Conservation (phyloP, 495 filamentous ascomycete genomes). For the Talaromyces stipitatus region DNA sequence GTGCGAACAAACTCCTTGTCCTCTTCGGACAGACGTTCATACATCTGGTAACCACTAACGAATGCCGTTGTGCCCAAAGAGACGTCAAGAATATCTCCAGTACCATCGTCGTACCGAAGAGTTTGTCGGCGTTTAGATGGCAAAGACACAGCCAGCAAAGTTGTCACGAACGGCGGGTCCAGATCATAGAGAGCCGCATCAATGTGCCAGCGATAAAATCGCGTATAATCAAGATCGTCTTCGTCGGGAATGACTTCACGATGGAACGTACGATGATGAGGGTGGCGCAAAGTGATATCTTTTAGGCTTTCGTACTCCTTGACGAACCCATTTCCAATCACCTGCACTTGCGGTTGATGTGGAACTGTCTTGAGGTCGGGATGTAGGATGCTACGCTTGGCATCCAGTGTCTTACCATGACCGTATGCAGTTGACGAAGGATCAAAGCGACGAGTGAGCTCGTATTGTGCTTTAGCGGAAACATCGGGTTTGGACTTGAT, state of each 20-base stretch:
- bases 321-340: constrained; percentile 66
- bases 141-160: constrained; percentile 59
- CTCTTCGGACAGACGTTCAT: constrained; percentile 48
- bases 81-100: constrained; percentile 57
- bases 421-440: constrained; percentile 56
- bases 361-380: constrained; percentile 72
- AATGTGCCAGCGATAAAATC: constrained; percentile 75
- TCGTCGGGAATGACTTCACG: constrained; percentile 51
- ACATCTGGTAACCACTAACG: constrained; percentile 59
- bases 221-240: constrained; percentile 58
- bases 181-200: constrained; percentile 69
- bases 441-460: constrained; percentile 63
- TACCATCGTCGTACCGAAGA: constrained; percentile 63
- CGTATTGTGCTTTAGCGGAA: constrained; percentile 60
- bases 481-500: constrained; percentile 58
- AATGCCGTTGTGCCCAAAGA: constrained; percentile 73
- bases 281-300: constrained; percentile 60
- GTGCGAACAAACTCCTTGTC: constrained; percentile 58
- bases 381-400: constrained; percentile 61
- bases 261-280: constrained; percentile 69
- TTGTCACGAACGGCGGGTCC: constrained; percentile 61
- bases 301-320: constrained; percentile 57
- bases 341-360: constrained; percentile 70
- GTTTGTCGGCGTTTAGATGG: constrained; percentile 56
- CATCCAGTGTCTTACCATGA: constrained; percentile 63